A percentile compares a stretch with the other conserved stretches of the same genome.
These are phyloP conservation scores for Hypsizygus ulmarius DNA, from an alignment of 1,284 basidiomycete genomes.

Conservation along the genomic window DNA sequence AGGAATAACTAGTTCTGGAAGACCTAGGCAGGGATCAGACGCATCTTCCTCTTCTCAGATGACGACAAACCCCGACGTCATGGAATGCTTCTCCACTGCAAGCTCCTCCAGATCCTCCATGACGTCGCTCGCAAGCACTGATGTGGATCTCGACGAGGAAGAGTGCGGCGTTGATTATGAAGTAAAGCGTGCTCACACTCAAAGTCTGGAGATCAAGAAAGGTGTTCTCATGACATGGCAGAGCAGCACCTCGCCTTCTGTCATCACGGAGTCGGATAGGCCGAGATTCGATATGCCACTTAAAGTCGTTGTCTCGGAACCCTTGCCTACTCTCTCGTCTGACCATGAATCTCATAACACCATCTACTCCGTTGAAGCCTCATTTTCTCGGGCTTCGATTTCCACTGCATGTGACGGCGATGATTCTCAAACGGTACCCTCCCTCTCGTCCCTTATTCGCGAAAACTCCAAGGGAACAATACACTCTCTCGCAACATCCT, in stretches of 20 bases:
- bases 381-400: neutral
- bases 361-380: slow-evolving; percentile 12
- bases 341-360: slow-evolving; percentile 9
- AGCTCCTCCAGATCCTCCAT: slow-evolving; percentile 24
- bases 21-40: slow-evolving; percentile 20
- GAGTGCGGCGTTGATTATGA: slow-evolving; percentile 36
- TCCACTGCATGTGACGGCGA: slow-evolving; percentile 6
- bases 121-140: slow-evolving; percentile 27
- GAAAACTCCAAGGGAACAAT: slow-evolving; percentile 18
- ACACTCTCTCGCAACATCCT: slow-evolving; percentile 14
- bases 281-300: slow-evolving; percentile 13
- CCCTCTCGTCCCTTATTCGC: slow-evolving; percentile 17
- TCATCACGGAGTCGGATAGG: neutral
- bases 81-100: slow-evolving; percentile 16
- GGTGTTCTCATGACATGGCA: slow-evolving; percentile 38
- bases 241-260: slow-evolving; percentile 1
- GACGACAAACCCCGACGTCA: slow-evolving; percentile 12
- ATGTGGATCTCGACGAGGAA: slow-evolving; percentile 24
- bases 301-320: slow-evolving; percentile 23
- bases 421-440: slow-evolving; percentile 7
- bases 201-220: slow-evolving; percentile 47
- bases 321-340: slow-evolving; percentile 9
- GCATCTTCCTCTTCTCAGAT: slow-evolving; percentile 20
- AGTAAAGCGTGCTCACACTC: slow-evolving; percentile 42
- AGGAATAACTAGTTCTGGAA: neutral